Evolutionary conservation across 2,329 filamentous ascomycete genomes (phyloP), one percentile per base, ranked within the genome.

Genomic region (Botrytis medusae): DNA sequence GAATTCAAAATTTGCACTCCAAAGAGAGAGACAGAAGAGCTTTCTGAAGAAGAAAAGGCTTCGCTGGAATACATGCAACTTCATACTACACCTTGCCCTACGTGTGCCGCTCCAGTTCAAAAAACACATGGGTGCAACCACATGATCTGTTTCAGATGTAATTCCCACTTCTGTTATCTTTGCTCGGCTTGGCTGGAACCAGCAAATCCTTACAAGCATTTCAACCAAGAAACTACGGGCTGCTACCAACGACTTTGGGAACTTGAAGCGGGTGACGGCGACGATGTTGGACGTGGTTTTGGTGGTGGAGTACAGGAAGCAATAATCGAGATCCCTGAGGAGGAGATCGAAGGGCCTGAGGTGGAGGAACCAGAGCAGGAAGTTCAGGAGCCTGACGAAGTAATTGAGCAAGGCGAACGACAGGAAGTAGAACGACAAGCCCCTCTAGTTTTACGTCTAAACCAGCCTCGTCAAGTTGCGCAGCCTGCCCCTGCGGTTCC

Each of bases 61-160:
- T 94, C 93, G 3, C 86, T 96, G 76, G 92, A 96, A 73, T 99
- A 97, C 81, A 86, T 99, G 77, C 86, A 89, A 67, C 83, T 89
- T 75, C 91, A 97, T 83, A 97, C 95, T 0, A 94, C 94, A 18
- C 90, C 92, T 1, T 99, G 96, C 80, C 95, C 96, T 18, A 95
- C 94, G 6, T 99, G 96, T 83, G 89, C 87, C 44, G 91, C 92
- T 1, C 93, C 93, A 0, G 92, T 91, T 34, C 93, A 97, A 81
- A 99, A 99, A 85, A 93, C 92, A 1, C 90, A 93, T 80, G 96
- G 96, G 57, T 99, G 96, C 86, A 98, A 98, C 82, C 95, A 98
- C 83, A 98, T 98, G 94, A 93, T 91, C 68, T 98, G 95, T 83
- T 93, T 92, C 81, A 91, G 93, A 76, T 99, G 96, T 84, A 87